Evolutionary conservation across 2,329 filamentous ascomycete genomes (phyloP).

Genomic region (Cadophora sp.): DNA sequence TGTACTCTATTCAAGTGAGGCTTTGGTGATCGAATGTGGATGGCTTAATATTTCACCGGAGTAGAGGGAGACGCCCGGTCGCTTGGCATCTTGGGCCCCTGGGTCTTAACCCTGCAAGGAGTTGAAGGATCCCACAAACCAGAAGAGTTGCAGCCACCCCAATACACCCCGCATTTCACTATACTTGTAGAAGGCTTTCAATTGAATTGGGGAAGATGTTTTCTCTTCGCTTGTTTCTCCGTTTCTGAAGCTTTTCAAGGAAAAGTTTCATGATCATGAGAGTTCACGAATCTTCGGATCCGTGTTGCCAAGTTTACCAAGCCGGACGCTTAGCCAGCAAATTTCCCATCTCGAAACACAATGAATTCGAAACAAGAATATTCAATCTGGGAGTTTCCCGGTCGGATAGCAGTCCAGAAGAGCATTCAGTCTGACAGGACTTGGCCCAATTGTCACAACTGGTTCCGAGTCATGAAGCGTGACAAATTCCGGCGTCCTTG

Average conservation of each 20-base stretch:
- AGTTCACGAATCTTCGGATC: neutral
- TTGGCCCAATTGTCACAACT: neutral
- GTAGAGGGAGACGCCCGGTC: constrained; percentile 36
- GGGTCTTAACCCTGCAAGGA: neutral
- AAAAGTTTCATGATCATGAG: neutral
- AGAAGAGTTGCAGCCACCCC: neutral
- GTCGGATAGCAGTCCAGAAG: too few relatives aligned
- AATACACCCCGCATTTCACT: neutral
- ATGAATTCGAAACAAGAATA: neutral
- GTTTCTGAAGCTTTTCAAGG: neutral
- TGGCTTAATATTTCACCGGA: constrained; percentile 15
- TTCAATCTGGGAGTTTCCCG: neutral
- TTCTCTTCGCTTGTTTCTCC: neutral
- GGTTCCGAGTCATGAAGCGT: neutral
- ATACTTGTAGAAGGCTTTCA: neutral
- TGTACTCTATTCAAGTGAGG: constrained; percentile 2
- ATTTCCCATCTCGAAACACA: neutral
- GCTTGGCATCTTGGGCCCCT: constrained; percentile 2
- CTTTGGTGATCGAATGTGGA: constrained; percentile 3
- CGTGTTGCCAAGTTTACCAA: neutral
- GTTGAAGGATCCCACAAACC: neutral
- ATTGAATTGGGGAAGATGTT: neutral
- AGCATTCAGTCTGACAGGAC: neutral
- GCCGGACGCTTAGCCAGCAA: neutral
- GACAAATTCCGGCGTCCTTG: neutral